phyloP scores from a whole-genome alignment of 176 grass and related monocot species.

The Neostapfia colusana region DNA sequence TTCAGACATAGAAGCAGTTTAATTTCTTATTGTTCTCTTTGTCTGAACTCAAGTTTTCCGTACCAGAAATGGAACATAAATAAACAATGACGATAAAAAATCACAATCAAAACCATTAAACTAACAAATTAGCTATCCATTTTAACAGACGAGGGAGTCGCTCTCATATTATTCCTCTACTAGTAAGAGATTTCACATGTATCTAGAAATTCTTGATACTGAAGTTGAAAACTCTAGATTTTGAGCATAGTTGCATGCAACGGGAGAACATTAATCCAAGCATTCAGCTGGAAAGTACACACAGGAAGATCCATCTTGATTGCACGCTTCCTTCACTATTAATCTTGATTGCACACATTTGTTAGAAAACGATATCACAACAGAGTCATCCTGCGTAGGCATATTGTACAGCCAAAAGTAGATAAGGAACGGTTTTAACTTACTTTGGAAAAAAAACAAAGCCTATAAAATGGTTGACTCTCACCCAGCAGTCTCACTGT shows the following conservation, averaged over 20 bases:
- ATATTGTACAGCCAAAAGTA: not conserved
- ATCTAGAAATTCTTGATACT: not conserved
- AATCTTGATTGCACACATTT: not conserved
- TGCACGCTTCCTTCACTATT: not conserved
- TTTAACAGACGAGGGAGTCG: not conserved
- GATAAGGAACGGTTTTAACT: not conserved
- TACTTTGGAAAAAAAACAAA: not conserved
- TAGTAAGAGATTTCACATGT: not conserved
- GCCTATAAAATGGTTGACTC: not conserved
- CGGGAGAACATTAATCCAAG: not conserved
- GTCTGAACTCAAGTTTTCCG: not conserved
- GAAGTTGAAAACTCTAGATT: not conserved
- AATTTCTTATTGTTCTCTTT: not conserved
- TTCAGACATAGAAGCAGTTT: not conserved
- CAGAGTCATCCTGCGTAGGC: not conserved
- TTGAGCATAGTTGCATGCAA: slow-evolving; percentile 4
- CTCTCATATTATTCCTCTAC: not conserved
- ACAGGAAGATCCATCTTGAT: not conserved
- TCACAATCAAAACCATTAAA: not conserved
- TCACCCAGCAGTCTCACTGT: not conserved
- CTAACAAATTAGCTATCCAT: not conserved
- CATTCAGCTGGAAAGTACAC: not conserved
- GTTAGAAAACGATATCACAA: too few species aligned
- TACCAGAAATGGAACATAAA: not conserved
- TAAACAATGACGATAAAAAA: not conserved